These are phyloP conservation scores for Pilobolus umbonatus DNA, from an alignment of 192 early-diverging fungal species.

Conservation along the genomic window DNA sequence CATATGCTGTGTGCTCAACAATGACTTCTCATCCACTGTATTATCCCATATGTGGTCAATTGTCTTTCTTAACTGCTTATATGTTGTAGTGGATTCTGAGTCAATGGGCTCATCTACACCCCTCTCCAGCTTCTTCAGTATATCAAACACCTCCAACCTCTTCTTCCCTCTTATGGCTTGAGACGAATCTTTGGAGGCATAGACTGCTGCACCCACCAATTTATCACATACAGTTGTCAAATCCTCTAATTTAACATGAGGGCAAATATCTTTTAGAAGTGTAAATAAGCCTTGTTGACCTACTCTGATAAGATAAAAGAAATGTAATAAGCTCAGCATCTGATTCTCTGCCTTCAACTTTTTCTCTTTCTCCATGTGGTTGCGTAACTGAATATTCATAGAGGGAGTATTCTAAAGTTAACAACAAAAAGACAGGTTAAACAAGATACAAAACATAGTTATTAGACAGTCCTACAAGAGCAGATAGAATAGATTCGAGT, in stretches of 20 bases:
- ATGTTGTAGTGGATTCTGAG: neutral
- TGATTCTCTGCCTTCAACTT: neutral
- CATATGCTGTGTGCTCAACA: neutral
- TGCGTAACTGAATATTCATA: neutral
- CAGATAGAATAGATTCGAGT: too few species aligned
- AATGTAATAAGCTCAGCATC: neutral
- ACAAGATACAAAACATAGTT: too few species aligned
- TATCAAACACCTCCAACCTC: neutral
- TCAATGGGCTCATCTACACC: neutral
- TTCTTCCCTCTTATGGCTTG: neutral
- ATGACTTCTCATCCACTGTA: constrained; percentile 3
- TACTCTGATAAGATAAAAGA: constrained; percentile 12
- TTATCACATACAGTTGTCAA: constrained; percentile 4
- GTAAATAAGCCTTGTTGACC: constrained; percentile 13
- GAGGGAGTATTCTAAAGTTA: neutral
- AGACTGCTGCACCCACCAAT: constrained; percentile 4
- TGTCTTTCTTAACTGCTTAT: neutral
- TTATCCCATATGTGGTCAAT: constrained; percentile 14
- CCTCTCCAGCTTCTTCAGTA: neutral
- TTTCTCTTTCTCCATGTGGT: neutral
- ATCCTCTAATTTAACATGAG: neutral
- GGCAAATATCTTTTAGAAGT: neutral
- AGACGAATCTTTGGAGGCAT: constrained; percentile 6
- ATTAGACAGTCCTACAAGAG: too few species aligned
- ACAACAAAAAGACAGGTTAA: neutral